A percentile compares a stretch with the other conserved stretches of the same genome.
Evolutionary conservation across 345 rosid species (phyloP).

Genomic region (Erodium maritimum): DNA sequence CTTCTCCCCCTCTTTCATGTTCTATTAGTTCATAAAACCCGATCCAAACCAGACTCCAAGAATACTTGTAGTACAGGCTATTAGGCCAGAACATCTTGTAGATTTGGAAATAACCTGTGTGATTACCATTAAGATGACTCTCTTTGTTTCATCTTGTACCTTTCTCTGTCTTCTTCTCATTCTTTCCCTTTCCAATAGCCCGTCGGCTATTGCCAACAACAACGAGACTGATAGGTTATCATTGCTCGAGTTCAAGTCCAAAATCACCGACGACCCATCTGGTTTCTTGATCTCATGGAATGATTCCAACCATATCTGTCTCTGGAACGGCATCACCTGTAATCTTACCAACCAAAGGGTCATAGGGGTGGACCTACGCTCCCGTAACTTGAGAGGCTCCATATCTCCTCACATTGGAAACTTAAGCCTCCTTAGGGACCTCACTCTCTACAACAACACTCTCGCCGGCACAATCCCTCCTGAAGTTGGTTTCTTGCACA

Average conservation of each 20-base stretch:
- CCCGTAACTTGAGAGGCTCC: background rate
- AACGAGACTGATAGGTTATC: constrained; percentile 4
- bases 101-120: too few relatives aligned
- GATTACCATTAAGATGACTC: too few relatives aligned
- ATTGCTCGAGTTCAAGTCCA: constrained; percentile 4
- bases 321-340: constrained; percentile 13
- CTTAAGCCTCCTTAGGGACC: constrained; percentile 10
- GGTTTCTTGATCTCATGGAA: constrained; percentile 12
- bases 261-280: constrained; percentile 1
- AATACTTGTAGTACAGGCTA: too few relatives aligned
- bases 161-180: too few relatives aligned
- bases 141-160: too few relatives aligned
- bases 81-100: too few relatives aligned
- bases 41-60: too few relatives aligned
- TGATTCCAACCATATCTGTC: constrained; percentile 7
- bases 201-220: too few relatives aligned
- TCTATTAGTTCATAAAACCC: too few relatives aligned
- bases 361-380: background rate
- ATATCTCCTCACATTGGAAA: constrained; percentile 15
- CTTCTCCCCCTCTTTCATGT: too few relatives aligned
- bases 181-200: too few relatives aligned
- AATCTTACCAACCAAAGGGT: constrained; percentile 9
- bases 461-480: constrained; percentile 5
- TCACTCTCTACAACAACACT: background rate
- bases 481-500: constrained; percentile 1